Evolutionary conservation across 2,329 filamentous ascomycete genomes (phyloP), one percentile per base, ranked within the genome.

Genomic region (Fusarium sp.): DNA sequence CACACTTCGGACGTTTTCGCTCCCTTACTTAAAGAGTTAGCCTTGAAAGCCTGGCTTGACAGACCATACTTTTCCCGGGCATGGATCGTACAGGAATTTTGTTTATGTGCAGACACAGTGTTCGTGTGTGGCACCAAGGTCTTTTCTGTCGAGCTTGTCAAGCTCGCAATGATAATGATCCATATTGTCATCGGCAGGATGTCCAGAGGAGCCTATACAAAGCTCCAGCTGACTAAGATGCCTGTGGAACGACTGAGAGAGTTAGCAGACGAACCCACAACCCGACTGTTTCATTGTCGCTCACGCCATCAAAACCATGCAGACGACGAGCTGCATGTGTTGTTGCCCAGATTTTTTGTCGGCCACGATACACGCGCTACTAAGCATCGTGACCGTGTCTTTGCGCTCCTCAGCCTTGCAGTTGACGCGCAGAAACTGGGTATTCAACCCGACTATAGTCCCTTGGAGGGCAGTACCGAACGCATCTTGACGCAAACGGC

Each of bases 11-110:
- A n/a, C 1, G 6, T 6, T 4, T 47, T 41, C 17, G 4, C 27
- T 17, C 41, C 41, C 0, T 14, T 59, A 3, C 0, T 59, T 0
- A 56, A 19, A 4, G 0, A 19, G 0, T 19, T 14, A 25, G 2
- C 7, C 2, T 1, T 56, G 25, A 47, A 48, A 8, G 19, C 2
- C 0, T 56, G 51, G 56, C 35, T 59, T 0, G 41, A 47, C 11
- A 47, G 56, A 7, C 33, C 51, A 0, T 59, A 59, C 15, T 59
- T 59, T 5, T 56, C 33, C 14, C 41, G 51, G 2, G 51, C 17
- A 15, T 59, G 51, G 56, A 48, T 56, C 7, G 22, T 59, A 13
- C 56, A 59, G 6, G 50, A 47, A 7, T 41, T 59, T 3, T 59
- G 30, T 0, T 9, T 59, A 1, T 59, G 56, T 3, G 2, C 41